These are phyloP conservation scores for Zygoascus tannicola DNA, from an alignment of 805 yeast species.

Conservation along the genomic window DNA sequence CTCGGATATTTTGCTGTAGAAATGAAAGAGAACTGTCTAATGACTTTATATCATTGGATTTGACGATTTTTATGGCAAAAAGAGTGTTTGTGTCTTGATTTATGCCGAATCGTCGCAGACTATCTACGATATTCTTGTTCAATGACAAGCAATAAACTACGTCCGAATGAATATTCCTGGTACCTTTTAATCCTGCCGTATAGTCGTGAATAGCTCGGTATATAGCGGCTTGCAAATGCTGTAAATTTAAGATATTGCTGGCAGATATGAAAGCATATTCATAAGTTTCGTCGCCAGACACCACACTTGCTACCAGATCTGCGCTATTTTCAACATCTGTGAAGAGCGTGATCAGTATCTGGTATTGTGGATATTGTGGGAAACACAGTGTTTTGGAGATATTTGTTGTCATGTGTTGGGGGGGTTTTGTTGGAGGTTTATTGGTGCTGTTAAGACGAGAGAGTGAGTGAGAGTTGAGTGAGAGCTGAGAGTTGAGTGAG, in stretches of 20 bases:
- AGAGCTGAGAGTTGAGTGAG: no score
- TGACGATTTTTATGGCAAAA: slow-evolving; percentile 41
- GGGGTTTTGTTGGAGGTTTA: no score
- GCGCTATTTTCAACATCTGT: slow-evolving; percentile 37
- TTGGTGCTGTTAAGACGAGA: no score
- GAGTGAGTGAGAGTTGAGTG: no score
- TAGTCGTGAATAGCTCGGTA: slow-evolving; percentile 52
- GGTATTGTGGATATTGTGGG: slow-evolving; percentile 15
- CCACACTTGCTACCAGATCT: slow-evolving; percentile 37
- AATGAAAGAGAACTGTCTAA: slow-evolving; percentile 13
- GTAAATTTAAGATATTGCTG: slow-evolving; percentile 44
- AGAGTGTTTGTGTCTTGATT: slow-evolving; percentile 39
- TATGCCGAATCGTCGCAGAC: slow-evolving; percentile 62
- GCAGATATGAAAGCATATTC: slow-evolving; percentile 64
- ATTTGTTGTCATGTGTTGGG: background rate
- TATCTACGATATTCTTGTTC: slow-evolving; percentile 45
- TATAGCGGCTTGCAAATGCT: slow-evolving; percentile 53
- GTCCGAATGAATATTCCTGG: slow-evolving; percentile 64
- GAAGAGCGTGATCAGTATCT: slow-evolving; percentile 37
- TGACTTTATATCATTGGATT: slow-evolving; percentile 12
- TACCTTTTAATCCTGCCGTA: slow-evolving; percentile 40
- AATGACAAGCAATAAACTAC: slow-evolving; percentile 62
- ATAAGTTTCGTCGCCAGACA: slow-evolving; percentile 38
- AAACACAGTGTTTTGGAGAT: background rate
- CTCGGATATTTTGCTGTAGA: slow-evolving; percentile 10